Evolutionary conservation across 2,329 filamentous ascomycete genomes (phyloP).

Genomic region (Stemphylium vesicarium): DNA sequence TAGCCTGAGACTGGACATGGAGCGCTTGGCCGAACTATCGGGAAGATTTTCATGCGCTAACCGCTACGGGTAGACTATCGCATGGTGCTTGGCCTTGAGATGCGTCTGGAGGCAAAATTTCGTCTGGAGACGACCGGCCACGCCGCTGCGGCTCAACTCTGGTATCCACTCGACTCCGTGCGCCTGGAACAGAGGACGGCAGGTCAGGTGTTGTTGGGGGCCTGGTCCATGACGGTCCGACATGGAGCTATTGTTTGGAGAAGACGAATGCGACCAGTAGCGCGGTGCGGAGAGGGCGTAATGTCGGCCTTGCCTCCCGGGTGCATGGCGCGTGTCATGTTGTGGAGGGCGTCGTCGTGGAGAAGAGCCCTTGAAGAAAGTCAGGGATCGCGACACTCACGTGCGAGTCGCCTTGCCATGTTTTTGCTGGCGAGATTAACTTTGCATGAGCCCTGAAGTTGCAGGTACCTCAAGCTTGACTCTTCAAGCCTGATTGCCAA

Average conservation of each 20-base stretch:
- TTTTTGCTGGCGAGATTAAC: neutral
- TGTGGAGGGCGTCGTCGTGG: neutral
- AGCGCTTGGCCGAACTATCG: conserved; percentile 33
- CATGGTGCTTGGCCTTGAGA: conserved; percentile 3
- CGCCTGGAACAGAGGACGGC: conserved; percentile 1
- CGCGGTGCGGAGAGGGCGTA: neutral
- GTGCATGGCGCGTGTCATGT: neutral
- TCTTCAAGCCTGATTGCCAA: conserved; percentile 6
- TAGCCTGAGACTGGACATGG: conserved; percentile 4
- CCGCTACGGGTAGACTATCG: neutral
- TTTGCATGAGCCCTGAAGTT: neutral
- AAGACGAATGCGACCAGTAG: neutral
- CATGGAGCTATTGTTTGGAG: neutral
- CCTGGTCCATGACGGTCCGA: neutral
- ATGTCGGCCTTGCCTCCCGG: neutral
- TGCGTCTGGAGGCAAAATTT: conserved; percentile 8
- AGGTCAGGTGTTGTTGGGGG: conserved; percentile 2
- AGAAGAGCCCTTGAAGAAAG: neutral
- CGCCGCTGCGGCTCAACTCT: conserved; percentile 13
- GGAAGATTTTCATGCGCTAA: conserved; percentile 24
- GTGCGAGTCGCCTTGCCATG: neutral
- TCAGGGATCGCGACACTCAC: neutral
- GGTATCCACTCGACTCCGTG: conserved; percentile 1
- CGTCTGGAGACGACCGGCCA: conserved; percentile 2
- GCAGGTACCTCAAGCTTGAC: conserved; percentile 5